Evolutionary conservation across 1,284 basidiomycete species (phyloP).

Genomic region (Apiotrichum gamsii): DNA sequence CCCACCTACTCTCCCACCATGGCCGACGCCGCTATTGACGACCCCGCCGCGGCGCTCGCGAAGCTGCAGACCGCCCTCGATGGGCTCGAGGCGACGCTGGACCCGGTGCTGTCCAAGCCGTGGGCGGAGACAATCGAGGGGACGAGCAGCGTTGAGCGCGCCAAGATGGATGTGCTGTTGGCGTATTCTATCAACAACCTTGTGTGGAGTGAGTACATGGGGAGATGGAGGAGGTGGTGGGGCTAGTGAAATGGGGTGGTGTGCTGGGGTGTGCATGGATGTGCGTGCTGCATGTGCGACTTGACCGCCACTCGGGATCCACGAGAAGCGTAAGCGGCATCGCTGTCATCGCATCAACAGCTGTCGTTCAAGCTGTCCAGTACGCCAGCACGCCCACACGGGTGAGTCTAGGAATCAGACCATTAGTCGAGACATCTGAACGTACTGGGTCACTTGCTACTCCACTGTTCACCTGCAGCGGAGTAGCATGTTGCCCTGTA

Average conservation of each 20-base stretch:
- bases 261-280: too few species aligned
- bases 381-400: too few species aligned
- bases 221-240: constrained; percentile 8
- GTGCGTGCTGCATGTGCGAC: too few species aligned
- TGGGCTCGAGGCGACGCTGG: constrained; percentile 12
- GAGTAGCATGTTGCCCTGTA: too few species aligned
- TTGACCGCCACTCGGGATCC: too few species aligned
- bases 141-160: constrained; percentile 22
- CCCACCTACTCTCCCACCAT: neutral
- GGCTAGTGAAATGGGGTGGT: neutral
- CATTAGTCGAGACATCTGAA: too few species aligned
- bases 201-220: constrained; percentile 39
- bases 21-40: constrained; percentile 12
- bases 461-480: too few species aligned
- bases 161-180: constrained; percentile 39
- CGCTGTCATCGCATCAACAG: too few species aligned
- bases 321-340: too few species aligned
- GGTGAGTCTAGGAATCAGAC: too few species aligned
- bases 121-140: constrained; percentile 3
- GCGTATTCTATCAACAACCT: constrained; percentile 41
- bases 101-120: constrained; percentile 11
- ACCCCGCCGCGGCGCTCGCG: constrained; percentile 8
- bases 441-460: too few species aligned
- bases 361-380: too few species aligned
- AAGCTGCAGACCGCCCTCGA: constrained; percentile 5